Base-by-base conservation (phyloP, 2,329 filamentous ascomycete species). In the Leptographium wingfieldii region DNA sequence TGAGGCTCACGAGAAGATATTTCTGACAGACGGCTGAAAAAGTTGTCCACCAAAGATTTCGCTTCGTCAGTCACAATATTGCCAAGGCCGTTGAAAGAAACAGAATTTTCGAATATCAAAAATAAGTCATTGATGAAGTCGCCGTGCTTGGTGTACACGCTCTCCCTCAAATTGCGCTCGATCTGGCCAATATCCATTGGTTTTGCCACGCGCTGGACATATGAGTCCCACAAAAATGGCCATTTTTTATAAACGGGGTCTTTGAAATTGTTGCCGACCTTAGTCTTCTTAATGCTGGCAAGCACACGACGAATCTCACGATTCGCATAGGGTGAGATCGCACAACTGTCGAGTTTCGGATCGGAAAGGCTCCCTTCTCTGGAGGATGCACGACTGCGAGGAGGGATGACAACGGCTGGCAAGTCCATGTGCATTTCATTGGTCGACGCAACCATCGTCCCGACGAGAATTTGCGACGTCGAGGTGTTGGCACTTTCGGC, bases 131-230 rank as follows among this genome's bases (percentile, higher is more conserved):
- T 76, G 66, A 85, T 83, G 69, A 96, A 86, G 5, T 84, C 84
- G 57, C 85, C 82, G n/a, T 91, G 79, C 6, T 81, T 84, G 10
- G 73, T 68, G 70, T 96, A 97, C 55, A 65, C 73, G 58, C 82
- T 80, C 35, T 83, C 79, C 67, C 90, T 90, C 43, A 97, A 72
- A 65, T 88, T 92, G 58, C 80, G 78, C 69, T 97, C 92, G 68
- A 99, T 88, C 11, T 86, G 86, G 48, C 80, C 79, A 46, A 99
- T 80, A 71, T 97, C 92, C 78, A 95, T 92, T 0, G 92, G 92
- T 35, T 86, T 80, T 46, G 84, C 81, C 65, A 97, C 74, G 63
- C 76, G 84, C 43, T 86, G 77, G 1, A 81, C 76, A 64, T 87
- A 88, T 63, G 90, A 88, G 2, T 83, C 84, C 59, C 89, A 90